Base-by-base conservation (phyloP, 2,329 filamentous ascomycete genomes). In the Aotearoamyces nothofagi region DNA sequence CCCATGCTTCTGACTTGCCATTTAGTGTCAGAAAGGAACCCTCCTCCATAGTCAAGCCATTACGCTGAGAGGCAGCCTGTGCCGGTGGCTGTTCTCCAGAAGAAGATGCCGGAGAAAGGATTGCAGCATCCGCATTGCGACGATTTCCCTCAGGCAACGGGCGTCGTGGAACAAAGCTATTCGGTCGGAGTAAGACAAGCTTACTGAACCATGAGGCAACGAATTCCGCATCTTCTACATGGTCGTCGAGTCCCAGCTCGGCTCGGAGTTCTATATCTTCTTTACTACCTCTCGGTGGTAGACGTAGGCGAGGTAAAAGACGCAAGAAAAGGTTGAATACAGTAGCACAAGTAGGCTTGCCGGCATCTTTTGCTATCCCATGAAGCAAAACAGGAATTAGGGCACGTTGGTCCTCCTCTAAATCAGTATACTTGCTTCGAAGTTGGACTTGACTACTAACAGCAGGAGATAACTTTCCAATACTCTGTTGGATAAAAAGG, bases 311-410 rank as follows among this genome's bases (percentile, higher is more conserved):
- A 7, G 76, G 66, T 11, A 96, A 57, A 5, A 92, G 60, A 24
- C 80, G 75, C 12, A 96, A 58, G 22, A 92, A 65, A 27, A 94
- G 61, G 45, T 90, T 83, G 53, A 96, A 90, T 17, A 93, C 62
- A 20, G 73, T 69, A 4, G 78, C 61, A 39, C 58, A 54, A 28
- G 57, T 49, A 17, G 64, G 62, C 39, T 66, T 66, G 23, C 58
- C 58, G 26, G 63, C 61, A 40, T 74, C 68, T 13, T 60, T 58
- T 3, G 68, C 60, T 24, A 92, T 75, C 7, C 75, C 78, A 38
- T 66, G 60, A 10, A 86, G 55, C 7, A 84, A 54, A 3, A 69
- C 63, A 2, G 82, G 74, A n/a, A 94, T 53, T 4, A 93, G 57
- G 8, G 74, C 69, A 19, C 77, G 65, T 40, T 82, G 69, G 23